Conservation (phyloP, 2,329 filamentous ascomycete genomes). For the Alternaria consortialis region DNA sequence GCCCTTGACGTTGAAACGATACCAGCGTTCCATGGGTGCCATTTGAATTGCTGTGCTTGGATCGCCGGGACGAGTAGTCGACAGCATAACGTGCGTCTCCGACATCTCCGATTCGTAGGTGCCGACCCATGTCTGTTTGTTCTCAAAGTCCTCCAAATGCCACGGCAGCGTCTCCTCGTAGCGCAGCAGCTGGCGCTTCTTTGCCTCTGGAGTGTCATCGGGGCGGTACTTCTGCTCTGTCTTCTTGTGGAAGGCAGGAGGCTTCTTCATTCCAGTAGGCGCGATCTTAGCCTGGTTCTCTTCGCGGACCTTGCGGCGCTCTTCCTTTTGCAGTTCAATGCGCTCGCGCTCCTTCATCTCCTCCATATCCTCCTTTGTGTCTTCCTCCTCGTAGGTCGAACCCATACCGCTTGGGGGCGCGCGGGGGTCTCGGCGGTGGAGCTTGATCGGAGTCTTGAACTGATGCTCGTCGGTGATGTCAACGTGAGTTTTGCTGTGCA, state of each 20-base stretch:
- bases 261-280: conserved; percentile 76
- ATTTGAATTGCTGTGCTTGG: conserved; percentile 72
- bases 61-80: conserved; percentile 67
- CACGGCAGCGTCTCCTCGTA: conserved; percentile 97
- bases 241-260: conserved; percentile 75
- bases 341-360: conserved; percentile 73
- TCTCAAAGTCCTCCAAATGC: conserved; percentile 96
- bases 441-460: conserved; percentile 85
- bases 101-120: conserved; percentile 90
- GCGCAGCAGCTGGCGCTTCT: conserved; percentile 69
- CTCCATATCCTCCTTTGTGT: conserved; percentile 68
- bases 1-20: conserved; percentile 79
- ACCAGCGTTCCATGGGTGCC: conserved; percentile 95
- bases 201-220: conserved; percentile 78
- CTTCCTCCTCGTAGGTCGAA: conserved; percentile 59
- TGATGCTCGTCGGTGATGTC: conserved; percentile 79
- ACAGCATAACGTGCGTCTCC: conserved; percentile 77
- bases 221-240: conserved; percentile 85
- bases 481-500: conserved; percentile 68
- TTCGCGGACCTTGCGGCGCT: conserved; percentile 85
- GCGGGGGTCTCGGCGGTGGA: conserved; percentile 85
- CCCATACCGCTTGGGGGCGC: conserved; percentile 64
- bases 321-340: conserved; percentile 69
- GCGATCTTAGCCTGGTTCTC: conserved; percentile 93
- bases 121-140: conserved; percentile 92